Base-by-base conservation (phyloP, 495 filamentous ascomycete species). In the Aspergillus avenaceus region DNA sequence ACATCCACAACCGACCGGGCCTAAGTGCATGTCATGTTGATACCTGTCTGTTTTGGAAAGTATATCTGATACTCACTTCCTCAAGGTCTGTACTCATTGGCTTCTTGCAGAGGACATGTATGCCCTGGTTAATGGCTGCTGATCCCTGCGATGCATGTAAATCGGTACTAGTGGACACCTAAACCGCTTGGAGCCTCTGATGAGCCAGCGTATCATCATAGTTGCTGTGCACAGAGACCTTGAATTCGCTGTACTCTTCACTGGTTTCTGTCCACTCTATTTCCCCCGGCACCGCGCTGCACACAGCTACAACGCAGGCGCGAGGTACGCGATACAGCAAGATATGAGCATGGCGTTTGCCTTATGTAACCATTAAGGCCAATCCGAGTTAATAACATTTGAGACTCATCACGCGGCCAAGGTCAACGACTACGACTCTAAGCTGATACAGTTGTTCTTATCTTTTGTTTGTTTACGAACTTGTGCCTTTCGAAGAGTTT, bases 261-360 rank as follows among this genome's bases (percentile, higher is more conserved):
- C 18, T 36, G 12, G n/a, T 36, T 16, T 16, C 18, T 6, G 32
- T 14, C 32, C 32, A 36, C 22, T 58, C 50, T 4, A 72, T 45
- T 49, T 79, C 77, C 11, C 47, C 52, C 7, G 57, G 56, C n/a
- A 70, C 71, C 0, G 71, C 69, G 22, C 66, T 69, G 48, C 62
- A 70, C 8, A 66, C 73, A 24, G 74, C 75, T 1, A 79, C 73
- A 0, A 80, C 61, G 8, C 74, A 44, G n/a, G 75, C 72, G 0
- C 66, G 70, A 25, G 75, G 73, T 6, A 67, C 69, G 11, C 64
- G 61, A 26, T 73, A 53, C 3, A 75, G 51, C 43, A 78, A 67
- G 43, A 73, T 72, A 11, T 69, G 53, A 22, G 72, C 76, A 50
- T 80, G 76, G 22, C 72, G 59, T 46, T 75, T 73, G 42, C 76